These are phyloP conservation scores for Blastobotrys proliferans DNA, from an alignment of 1,139 yeast genomes.

Conservation along the genomic window DNA sequence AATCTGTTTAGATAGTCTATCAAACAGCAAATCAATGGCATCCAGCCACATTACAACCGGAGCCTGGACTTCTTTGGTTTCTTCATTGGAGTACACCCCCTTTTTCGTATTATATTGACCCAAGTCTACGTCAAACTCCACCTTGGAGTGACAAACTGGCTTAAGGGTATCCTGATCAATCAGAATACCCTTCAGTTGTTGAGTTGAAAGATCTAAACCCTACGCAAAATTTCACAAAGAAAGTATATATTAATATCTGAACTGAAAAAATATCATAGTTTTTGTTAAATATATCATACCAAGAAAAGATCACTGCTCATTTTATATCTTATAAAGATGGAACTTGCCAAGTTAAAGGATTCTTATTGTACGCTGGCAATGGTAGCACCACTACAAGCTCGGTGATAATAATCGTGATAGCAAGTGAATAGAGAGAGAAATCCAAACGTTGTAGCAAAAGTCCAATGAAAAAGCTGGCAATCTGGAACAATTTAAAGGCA, in stretches of 20 bases:
- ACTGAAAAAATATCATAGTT: neutral
- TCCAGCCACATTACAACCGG: slow-evolving; percentile 91
- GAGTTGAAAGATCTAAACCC: slow-evolving; percentile 88
- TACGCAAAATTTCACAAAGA: neutral
- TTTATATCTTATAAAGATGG: slow-evolving; percentile 8
- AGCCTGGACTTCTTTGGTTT: slow-evolving; percentile 41
- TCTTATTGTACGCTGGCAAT: slow-evolving; percentile 49
- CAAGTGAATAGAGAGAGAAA: slow-evolving; percentile 39
- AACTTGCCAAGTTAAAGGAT: slow-evolving; percentile 43
- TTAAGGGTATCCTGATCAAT: slow-evolving; percentile 48
- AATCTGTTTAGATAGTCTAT: slow-evolving; percentile 50
- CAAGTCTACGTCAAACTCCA: slow-evolving; percentile 68
- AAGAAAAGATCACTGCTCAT: slow-evolving; percentile 5
- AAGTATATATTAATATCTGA: slow-evolving; percentile 7
- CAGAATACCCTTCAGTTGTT: slow-evolving; percentile 75
- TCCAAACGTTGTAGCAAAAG: slow-evolving; percentile 42
- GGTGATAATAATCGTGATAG: slow-evolving; percentile 36
- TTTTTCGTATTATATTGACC: slow-evolving; percentile 57
- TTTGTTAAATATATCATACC: too few species aligned
- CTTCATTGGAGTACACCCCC: slow-evolving; percentile 60
- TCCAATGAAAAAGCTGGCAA: slow-evolving; percentile 45
- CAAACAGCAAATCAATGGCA: slow-evolving; percentile 64
- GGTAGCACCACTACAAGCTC: slow-evolving; percentile 49
- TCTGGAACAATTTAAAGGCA: slow-evolving; percentile 8
- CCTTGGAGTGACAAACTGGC: slow-evolving; percentile 54